phyloP scores from a whole-genome alignment of 176 grass and related monocot species.

The Triticum timopheevii region DNA sequence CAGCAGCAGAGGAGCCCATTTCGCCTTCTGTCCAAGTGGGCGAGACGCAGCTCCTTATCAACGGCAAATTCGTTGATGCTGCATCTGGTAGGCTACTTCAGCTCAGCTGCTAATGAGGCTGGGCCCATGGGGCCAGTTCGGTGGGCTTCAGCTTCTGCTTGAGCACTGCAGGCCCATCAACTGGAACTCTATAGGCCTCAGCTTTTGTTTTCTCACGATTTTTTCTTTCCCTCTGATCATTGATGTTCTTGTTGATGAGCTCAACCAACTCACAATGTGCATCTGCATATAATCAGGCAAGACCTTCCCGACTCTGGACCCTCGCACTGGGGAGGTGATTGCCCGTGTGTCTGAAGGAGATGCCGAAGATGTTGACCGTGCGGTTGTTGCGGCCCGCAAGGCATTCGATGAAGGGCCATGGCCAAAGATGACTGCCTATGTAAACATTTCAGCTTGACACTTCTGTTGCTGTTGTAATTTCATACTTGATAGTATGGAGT shows the following conservation, averaged over 20 bases:
- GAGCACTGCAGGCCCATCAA: not conserved
- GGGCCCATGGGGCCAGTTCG: not conserved
- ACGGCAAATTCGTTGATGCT: conserved; percentile 83
- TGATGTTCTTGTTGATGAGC: not conserved
- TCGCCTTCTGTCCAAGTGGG: conserved; percentile 71
- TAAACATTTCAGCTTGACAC: conserved; percentile 13
- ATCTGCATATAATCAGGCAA: conserved; percentile 45
- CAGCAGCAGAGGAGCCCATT: conserved; percentile 71
- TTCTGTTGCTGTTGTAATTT: not conserved
- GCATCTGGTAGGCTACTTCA: conserved; percentile 58
- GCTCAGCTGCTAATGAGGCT: not conserved
- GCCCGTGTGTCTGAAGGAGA: conserved; percentile 81
- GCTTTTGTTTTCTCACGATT: not conserved
- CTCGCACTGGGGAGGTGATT: conserved; percentile 80
- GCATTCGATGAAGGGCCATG: conserved; percentile 93
- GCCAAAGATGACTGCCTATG: conserved; percentile 90
- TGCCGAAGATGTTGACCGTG: conserved; percentile 49
- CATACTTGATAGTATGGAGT: not conserved
- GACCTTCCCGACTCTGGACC: conserved; percentile 77
- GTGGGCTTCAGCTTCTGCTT: not conserved
- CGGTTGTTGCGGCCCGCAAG: conserved; percentile 70
- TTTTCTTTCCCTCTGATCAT: no score
- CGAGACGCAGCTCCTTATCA: conserved; percentile 78
- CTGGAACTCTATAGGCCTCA: not conserved
- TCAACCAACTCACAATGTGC: not conserved